Conservation (phyloP, 1,139 yeast genomes). For the Blastobotrys niveus region DNA sequence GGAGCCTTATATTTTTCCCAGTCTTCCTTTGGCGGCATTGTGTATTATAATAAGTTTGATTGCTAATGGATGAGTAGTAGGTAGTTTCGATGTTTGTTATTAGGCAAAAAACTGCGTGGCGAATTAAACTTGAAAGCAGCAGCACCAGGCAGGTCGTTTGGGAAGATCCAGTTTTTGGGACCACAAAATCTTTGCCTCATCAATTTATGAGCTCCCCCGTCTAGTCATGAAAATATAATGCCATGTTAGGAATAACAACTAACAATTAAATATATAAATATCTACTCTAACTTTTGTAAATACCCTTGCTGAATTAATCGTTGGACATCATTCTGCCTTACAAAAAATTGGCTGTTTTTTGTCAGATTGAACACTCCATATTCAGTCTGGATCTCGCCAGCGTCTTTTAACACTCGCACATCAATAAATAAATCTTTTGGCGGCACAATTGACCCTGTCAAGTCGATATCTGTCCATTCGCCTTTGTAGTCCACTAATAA, state of each 20-base stretch:
- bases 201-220: too few species aligned
- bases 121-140: neutral
- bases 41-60: neutral
- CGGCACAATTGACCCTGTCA: slow-evolving; percentile 82
- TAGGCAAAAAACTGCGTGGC: too few species aligned
- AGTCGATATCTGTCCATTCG: slow-evolving; percentile 74
- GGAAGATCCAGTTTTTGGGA: too few species aligned
- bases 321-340: slow-evolving; percentile 89
- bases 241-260: too few species aligned
- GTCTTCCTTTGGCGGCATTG: slow-evolving; percentile 81
- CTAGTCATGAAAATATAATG: too few species aligned
- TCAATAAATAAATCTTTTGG: slow-evolving; percentile 90
- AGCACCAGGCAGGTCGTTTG: too few species aligned
- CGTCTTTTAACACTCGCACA: slow-evolving; percentile 86
- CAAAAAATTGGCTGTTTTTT: slow-evolving; percentile 94
- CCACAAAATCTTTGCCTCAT: too few species aligned
- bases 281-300: slow-evolving; percentile 65
- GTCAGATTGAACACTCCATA: slow-evolving; percentile 92
- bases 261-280: too few species aligned
- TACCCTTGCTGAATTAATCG: slow-evolving; percentile 92
- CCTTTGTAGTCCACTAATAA: slow-evolving; percentile 72
- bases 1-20: slow-evolving; percentile 98
- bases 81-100: neutral
- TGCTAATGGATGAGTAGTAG: neutral
- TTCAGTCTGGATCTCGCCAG: slow-evolving; percentile 86